A percentile compares a stretch with the other conserved stretches of the same genome.
Conservation (phyloP, 2,329 filamentous ascomycete species). For the Zopfia rhizophila region DNA sequence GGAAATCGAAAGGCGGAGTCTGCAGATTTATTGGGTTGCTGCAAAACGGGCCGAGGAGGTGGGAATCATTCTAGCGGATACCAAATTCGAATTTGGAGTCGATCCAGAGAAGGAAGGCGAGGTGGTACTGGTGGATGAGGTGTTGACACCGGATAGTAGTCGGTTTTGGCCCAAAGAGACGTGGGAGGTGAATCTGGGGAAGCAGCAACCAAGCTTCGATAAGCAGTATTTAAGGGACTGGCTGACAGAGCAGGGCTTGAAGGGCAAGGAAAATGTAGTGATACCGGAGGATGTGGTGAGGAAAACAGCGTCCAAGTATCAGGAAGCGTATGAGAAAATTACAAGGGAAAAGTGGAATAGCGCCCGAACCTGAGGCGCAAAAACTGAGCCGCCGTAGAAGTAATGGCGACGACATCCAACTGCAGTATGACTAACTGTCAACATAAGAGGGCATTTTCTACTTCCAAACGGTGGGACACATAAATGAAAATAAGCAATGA, state of each 20-base stretch:
- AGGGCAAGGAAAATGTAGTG: slow-evolving; percentile 76
- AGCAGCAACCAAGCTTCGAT: slow-evolving; percentile 84
- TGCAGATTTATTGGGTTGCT: slow-evolving; percentile 72
- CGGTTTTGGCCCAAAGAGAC: slow-evolving; percentile 84
- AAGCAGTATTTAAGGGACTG: slow-evolving; percentile 83
- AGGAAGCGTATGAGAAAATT: slow-evolving; percentile 77
- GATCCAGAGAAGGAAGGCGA: slow-evolving; percentile 68
- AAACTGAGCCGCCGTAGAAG: no score
- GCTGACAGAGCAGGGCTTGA: slow-evolving; percentile 76
- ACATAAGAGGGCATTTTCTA: no score
- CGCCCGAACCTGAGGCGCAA: no score
- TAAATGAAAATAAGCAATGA: no score
- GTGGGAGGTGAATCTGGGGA: slow-evolving; percentile 72
- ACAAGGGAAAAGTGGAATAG: slow-evolving; percentile 62
- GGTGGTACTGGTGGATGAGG: slow-evolving; percentile 83
- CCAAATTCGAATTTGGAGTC: slow-evolving; percentile 80
- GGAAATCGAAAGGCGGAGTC: slow-evolving; percentile 71
- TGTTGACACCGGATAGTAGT: slow-evolving; percentile 78
- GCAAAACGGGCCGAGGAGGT: slow-evolving; percentile 71
- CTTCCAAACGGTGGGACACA: no score
- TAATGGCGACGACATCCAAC: no score
- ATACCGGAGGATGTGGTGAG: slow-evolving; percentile 77
- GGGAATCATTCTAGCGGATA: slow-evolving; percentile 81
- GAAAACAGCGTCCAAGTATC: slow-evolving; percentile 77
- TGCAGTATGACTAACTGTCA: no score